These are phyloP conservation scores for Ophiocordyceps camponoti-floridani DNA, from an alignment of 2,329 filamentous ascomycete species.

Conservation along the genomic window DNA sequence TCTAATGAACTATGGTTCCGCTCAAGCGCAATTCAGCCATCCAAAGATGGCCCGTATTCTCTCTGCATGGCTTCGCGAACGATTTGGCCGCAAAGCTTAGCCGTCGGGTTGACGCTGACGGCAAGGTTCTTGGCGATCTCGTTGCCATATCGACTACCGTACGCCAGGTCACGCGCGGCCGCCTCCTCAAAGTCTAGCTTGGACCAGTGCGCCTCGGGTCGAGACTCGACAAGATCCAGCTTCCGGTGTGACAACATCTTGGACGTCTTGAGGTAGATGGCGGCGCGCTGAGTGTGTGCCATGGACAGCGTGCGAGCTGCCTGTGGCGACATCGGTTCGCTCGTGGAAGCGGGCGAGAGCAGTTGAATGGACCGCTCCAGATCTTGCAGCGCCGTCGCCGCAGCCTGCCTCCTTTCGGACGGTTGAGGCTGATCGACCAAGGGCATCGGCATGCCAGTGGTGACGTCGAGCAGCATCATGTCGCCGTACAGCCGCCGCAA, in stretches of 20 bases:
- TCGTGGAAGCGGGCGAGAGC: slow-evolving; percentile 32
- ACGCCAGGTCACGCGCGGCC: slow-evolving; percentile 43
- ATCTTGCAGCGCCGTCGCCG: slow-evolving; percentile 27
- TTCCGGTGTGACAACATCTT: slow-evolving; percentile 24
- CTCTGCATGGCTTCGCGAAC: slow-evolving; percentile 53
- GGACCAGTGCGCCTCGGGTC: slow-evolving; percentile 30
- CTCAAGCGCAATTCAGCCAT: slow-evolving; percentile 10
- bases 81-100: slow-evolving; percentile 52
- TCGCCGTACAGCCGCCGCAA: slow-evolving; percentile 44
- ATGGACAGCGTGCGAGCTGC: slow-evolving; percentile 49
- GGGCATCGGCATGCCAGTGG: slow-evolving; percentile 18
- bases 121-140: slow-evolving; percentile 46
- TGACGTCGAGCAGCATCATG: slow-evolving; percentile 28
- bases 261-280: slow-evolving; percentile 41
- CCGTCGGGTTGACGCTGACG: slow-evolving; percentile 48
- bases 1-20: not conserved
- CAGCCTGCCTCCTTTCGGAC: slow-evolving; percentile 20
- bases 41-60: slow-evolving; percentile 39
- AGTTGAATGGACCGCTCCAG: slow-evolving; percentile 39
- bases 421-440: slow-evolving; percentile 20
- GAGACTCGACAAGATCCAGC: slow-evolving; percentile 18
- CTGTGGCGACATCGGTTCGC: slow-evolving; percentile 40
- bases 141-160: slow-evolving; percentile 47
- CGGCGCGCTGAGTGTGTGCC: slow-evolving; percentile 54
- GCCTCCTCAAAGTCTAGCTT: slow-evolving; percentile 41